Base-by-base conservation (phyloP, 805 yeast genomes). In the Cyberlindnera japonica region DNA sequence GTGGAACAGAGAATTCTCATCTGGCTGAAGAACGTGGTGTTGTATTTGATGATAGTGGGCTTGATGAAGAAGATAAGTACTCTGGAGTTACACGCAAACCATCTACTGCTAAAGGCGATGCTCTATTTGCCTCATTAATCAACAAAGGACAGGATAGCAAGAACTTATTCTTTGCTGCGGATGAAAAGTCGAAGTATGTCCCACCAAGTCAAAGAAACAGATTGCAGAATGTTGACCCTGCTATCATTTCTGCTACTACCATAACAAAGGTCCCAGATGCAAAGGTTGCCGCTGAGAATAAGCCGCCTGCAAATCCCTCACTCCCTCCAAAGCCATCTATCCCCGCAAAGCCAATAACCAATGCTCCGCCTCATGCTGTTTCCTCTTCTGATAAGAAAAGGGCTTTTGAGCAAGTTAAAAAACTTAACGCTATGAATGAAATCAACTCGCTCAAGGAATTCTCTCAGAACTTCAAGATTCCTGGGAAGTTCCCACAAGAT, bases 31-130 rank as follows among this genome's bases (percentile, higher is more conserved):
- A 91, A 62, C 79, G 99, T 61, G 95, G 95, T 19, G 47, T 79
- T 13, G 55, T 61, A 14, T 74, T 83, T 27, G 95, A 86, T 58
- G 96, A 86, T 56, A 76, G 84, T 44, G 95, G 95, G 14, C 50
- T 86, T 51, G 98, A 93, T 62, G 99, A 93, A 65, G 99, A 93
- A 62, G 96, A 90, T 62, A 85, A 85, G 63, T 93, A 90, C 58
- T 88, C 96, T 5, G 97, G 97, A 37, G 99, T 89, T 20, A 64
- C 37, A 24, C 54, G 58, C 41, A 35, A 29, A 21, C 23, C 38
- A 2, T 25, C 38, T n/a, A 26, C 40, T n/a, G 16, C 47, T 13
- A 43, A 36, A 19, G 51, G 53, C 16, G 58, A 57, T 40, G 61
- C 58, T 6, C 32, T 57, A 17, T 57, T 57, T 35, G 47, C 48